These are phyloP conservation scores for Puccinia coronata DNA, from an alignment of 1,284 basidiomycete species.

Conservation along the genomic window DNA sequence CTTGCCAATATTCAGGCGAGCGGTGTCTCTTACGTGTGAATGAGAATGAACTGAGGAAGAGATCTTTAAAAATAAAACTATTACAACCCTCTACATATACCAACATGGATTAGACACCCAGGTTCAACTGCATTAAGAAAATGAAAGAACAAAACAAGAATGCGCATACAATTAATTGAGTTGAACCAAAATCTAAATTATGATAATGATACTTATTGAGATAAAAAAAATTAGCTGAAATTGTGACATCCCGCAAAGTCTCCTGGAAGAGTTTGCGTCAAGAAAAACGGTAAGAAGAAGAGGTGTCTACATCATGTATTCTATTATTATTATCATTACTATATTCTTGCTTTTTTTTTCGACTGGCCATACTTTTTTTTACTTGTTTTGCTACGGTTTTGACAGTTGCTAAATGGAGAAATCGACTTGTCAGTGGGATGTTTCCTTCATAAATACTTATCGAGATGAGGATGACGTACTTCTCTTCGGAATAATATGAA, in stretches of 20 bases:
- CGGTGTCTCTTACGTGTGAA: too few relatives aligned
- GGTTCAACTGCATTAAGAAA: too few relatives aligned
- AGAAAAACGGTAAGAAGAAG: not conserved
- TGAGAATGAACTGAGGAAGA: too few relatives aligned
- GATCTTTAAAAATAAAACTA: too few relatives aligned
- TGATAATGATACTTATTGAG: not conserved
- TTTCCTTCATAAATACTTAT: not conserved
- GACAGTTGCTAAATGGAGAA: slow-evolving; percentile 39
- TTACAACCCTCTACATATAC: too few relatives aligned
- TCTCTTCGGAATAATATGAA: slow-evolving; percentile 92
- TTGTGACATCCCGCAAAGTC: not conserved
- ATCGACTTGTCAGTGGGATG: not conserved
- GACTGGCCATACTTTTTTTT: not conserved
- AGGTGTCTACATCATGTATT: not conserved
- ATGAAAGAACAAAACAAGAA: not conserved
- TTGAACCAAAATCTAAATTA: not conserved
- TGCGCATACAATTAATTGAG: not conserved
- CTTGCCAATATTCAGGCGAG: too few relatives aligned
- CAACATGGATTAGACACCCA: too few relatives aligned
- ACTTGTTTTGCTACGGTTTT: slow-evolving; percentile 27
- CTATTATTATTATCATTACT: not conserved
- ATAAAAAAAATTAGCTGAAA: not conserved
- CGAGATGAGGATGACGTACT: slow-evolving; percentile 43
- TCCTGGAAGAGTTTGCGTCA: not conserved
- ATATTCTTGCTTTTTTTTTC: not conserved